A percentile compares a stretch with the other conserved stretches of the same genome.
Evolutionary conservation across 371 early-diverging fungal genomes (phyloP).

Genomic region (Choanephora cucurbitarum): DNA sequence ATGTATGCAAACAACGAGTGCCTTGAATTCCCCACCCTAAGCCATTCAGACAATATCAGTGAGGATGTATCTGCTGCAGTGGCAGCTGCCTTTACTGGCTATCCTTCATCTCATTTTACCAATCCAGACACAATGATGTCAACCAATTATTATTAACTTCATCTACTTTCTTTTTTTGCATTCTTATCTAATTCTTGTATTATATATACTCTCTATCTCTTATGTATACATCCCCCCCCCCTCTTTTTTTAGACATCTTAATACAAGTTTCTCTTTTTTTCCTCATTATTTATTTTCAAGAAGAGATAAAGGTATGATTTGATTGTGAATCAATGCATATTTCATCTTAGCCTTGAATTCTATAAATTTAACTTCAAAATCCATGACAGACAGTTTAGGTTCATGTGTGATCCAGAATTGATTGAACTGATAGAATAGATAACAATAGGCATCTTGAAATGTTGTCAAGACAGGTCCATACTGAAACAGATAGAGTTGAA

Average conservation of each 20-base stretch:
- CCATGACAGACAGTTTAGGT: slow-evolving; percentile 69
- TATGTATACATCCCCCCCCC: background rate
- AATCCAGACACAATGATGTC: slow-evolving; percentile 4
- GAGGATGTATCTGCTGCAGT: too few relatives aligned
- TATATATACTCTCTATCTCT: background rate
- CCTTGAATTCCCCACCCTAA: too few relatives aligned
- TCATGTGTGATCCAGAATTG: slow-evolving; percentile 65
- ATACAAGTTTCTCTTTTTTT: background rate
- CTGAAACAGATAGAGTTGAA: slow-evolving; percentile 67
- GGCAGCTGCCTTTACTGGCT: background rate
- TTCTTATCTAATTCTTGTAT: background rate
- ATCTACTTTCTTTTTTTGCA: slow-evolving; percentile 1
- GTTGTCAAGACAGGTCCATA: slow-evolving; percentile 55
- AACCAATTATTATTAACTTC: slow-evolving; percentile 7
- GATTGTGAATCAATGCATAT: slow-evolving; percentile 30
- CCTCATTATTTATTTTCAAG: background rate
- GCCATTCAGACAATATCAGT: background rate
- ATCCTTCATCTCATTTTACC: background rate
- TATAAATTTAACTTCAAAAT: slow-evolving; percentile 69
- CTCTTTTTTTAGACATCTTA: background rate
- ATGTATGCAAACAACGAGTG: too few relatives aligned
- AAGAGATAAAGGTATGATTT: slow-evolving; percentile 18
- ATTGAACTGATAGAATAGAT: slow-evolving; percentile 70
- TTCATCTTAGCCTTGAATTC: slow-evolving; percentile 58
- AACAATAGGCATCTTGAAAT: slow-evolving; percentile 76